Evolutionary conservation across 805 yeast genomes (phyloP).

Genomic region (Starmera caribaea): DNA sequence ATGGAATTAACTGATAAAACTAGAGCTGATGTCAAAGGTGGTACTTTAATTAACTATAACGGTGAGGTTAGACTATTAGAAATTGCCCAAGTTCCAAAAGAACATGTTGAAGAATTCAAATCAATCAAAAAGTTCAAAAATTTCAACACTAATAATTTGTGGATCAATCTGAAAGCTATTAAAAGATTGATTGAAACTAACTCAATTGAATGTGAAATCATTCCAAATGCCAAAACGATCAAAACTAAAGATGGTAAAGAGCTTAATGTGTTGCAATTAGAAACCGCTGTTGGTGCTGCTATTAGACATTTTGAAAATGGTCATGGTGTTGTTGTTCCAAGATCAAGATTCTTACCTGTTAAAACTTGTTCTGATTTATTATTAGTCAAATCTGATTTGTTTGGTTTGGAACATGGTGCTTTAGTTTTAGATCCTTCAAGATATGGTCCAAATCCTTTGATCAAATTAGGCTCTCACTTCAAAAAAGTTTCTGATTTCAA

Average conservation of each 20-base stretch:
- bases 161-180: conserved; percentile 93
- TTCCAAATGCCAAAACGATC: conserved; percentile 87
- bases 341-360: conserved; percentile 95
- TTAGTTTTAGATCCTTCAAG: conserved; percentile 75
- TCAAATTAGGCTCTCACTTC: conserved; percentile 93
- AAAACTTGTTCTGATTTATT: conserved; percentile 94
- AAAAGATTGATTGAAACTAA: conserved; percentile 83
- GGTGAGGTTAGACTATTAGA: conserved; percentile 92
- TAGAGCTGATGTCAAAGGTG: conserved; percentile 99
- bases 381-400: conserved; percentile 91
- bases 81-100: conserved; percentile 98
- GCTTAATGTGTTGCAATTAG: conserved; percentile 83
- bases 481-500: conserved; percentile 92
- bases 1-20: conserved; percentile 99
- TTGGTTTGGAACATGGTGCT: conserved; percentile 86
- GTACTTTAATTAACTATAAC: conserved; percentile 92
- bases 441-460: conserved; percentile 86
- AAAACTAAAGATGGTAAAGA: conserved; percentile 61
- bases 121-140: conserved; percentile 96
- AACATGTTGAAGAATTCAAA: conserved; percentile 96
- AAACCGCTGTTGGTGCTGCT: conserved; percentile 99
- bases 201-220: conserved; percentile 82
- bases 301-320: conserved; percentile 92
- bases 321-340: conserved; percentile 97
- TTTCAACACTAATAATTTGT: conserved; percentile 95